Base-by-base conservation (phyloP, 257 asterid species). In the Penstemon davidsonii region DNA sequence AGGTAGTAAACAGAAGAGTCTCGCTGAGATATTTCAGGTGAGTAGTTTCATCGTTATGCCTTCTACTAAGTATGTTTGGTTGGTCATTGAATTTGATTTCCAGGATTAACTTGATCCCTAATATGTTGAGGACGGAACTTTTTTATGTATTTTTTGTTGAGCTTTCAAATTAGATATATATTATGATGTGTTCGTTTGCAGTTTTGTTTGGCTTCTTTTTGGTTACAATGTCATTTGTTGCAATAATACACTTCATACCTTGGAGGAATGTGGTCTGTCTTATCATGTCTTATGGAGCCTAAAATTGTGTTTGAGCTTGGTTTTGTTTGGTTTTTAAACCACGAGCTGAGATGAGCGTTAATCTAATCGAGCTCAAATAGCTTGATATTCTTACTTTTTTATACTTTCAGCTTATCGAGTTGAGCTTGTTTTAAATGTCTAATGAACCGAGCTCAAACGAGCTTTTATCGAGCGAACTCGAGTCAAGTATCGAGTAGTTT, bases 21-120 rank as follows among this genome's bases (percentile, higher is more conserved):
- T 92, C 56, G 95, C 87, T 38, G 89, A 86, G 74, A 86, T 87
- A 66, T 89, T 89, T 81, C 89, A 93, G 93, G 98, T 92, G 74
- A 59, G 68, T 77, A 6, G 40, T 55, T 50, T 69, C 69, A 60
- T 46, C 43, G 12, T 39, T 15, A 62, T 70, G 44, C 18, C 51
- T 59, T 54, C 51, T 18, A 7, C 13, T 19, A 5, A 51, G 39
- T 61, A 0, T 52, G 37, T 64, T 46, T 3, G n/a, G 8, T 39
- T 33, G 55, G 5, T 53, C 4, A 10, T 62, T 52, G 10, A 37
- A n/a, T 57, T 55, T 72, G 68, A 58, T 60, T 66, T 62, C 10
- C 44, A 7, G 3, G 13, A 13, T 55, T 11, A 8, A 7, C 36
- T 64, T 56, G 67, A 54, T 72, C 33, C 7, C 18, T 58, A 51